Evolutionary conservation across 2,329 filamentous ascomycete species (phyloP).

Genomic region (Stagonosporopsis cucurbitacearum): DNA sequence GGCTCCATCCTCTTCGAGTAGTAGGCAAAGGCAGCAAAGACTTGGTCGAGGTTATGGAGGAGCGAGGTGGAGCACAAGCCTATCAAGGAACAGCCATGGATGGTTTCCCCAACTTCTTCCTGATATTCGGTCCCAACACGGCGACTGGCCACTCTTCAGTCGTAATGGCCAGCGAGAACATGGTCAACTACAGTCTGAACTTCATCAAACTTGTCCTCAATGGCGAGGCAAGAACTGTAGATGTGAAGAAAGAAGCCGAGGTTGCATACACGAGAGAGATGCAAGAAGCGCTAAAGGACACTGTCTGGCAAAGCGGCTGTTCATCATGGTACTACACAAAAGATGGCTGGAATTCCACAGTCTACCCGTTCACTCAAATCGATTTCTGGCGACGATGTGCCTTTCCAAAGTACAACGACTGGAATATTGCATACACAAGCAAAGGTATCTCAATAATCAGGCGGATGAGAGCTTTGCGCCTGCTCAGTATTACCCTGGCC

Average conservation of each 20-base stretch:
- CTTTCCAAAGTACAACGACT: conserved; percentile 62
- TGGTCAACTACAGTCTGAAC: conserved; percentile 65
- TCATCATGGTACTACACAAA: conserved; percentile 73
- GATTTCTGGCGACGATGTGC: conserved; percentile 59
- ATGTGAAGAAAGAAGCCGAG: conserved; percentile 76
- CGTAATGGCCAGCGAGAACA: conserved; percentile 67
- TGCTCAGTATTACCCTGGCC: conserved; percentile 28
- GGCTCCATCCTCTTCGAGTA: conserved; percentile 61
- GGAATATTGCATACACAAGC: conserved; percentile 59
- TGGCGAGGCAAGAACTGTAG: conserved; percentile 94
- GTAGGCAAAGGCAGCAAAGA: conserved; percentile 59
- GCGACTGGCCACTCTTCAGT: conserved; percentile 67
- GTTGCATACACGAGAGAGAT: conserved; percentile 63
- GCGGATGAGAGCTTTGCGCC: conserved; percentile 21
- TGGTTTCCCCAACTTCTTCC: conserved; percentile 66
- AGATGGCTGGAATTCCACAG: conserved; percentile 82
- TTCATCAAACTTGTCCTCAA: conserved; percentile 71
- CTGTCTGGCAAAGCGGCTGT: conserved; percentile 60
- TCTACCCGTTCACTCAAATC: conserved; percentile 61
- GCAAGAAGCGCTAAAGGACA: conserved; percentile 52
- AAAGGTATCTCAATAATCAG: conserved; percentile 53
- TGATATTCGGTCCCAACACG: conserved; percentile 68
- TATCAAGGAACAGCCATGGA: conserved; percentile 66
- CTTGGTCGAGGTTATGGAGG: conserved; percentile 63
- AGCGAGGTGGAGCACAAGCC: conserved; percentile 65